These are phyloP conservation scores for Ulota crispa DNA, from an alignment of 225 moss, liverwort and hornwort genomes.

Conservation along the genomic window DNA sequence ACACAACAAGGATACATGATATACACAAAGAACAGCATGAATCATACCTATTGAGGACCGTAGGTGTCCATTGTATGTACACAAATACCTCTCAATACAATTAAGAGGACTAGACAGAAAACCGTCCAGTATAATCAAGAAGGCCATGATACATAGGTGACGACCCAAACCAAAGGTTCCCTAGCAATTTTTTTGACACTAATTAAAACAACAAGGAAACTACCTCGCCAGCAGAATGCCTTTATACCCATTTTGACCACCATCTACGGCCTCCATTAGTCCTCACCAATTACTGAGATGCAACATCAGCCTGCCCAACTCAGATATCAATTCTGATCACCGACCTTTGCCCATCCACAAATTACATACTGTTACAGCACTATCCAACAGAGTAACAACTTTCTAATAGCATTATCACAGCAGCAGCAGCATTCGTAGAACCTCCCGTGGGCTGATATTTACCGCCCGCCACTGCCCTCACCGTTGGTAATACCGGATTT, in stretches of 20 bases:
- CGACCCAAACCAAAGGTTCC: slow-evolving; percentile 7
- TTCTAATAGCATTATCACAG: slow-evolving; percentile 27
- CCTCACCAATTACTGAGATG: slow-evolving; percentile 38
- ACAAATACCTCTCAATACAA: slow-evolving; percentile 18
- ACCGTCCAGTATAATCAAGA: slow-evolving; percentile 18
- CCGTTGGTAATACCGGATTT: slow-evolving; percentile 17
- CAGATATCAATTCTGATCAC: slow-evolving; percentile 27
- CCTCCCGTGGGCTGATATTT: background rate
- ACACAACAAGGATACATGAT: background rate
- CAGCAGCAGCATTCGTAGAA: slow-evolving; percentile 25
- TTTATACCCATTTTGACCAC: slow-evolving; percentile 18
- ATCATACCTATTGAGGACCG: slow-evolving; percentile 2
- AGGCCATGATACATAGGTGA: slow-evolving; percentile 15
- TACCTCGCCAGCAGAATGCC: slow-evolving; percentile 22
- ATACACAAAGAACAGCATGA: background rate
- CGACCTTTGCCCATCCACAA: slow-evolving; percentile 36
- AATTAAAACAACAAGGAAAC: slow-evolving; percentile 30
- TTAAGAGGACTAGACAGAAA: background rate
- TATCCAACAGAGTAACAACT: slow-evolving; percentile 32
- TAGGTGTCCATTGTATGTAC: background rate
- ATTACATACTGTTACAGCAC: slow-evolving; percentile 47
- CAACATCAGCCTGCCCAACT: slow-evolving; percentile 18
- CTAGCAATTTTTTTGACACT: slow-evolving; percentile 16
- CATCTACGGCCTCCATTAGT: slow-evolving; percentile 15
- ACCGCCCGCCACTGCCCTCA: slow-evolving; percentile 19